Conservation (phyloP, 31 red algal genomes). For the Endocladia muricata region DNA sequence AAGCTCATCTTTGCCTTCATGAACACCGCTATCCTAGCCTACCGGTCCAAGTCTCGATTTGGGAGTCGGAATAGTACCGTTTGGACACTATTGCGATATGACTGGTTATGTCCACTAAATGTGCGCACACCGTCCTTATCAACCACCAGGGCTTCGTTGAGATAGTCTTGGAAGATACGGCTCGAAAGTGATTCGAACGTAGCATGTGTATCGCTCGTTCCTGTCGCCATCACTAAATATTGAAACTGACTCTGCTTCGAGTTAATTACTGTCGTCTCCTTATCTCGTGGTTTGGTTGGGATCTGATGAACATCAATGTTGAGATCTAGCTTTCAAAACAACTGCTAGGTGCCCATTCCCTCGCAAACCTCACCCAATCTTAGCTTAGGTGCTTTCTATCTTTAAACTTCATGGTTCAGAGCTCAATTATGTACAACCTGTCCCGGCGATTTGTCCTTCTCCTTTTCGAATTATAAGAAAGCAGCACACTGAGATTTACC, state of each 20-base stretch:
- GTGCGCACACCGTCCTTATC: not conserved
- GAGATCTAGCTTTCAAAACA: conserved; percentile 11
- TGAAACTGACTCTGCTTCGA: conserved; percentile 2
- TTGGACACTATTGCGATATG: not conserved
- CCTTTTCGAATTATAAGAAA: not conserved
- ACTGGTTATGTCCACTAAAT: conserved; percentile 3
- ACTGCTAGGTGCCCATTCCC: not conserved
- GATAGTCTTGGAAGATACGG: conserved; percentile 9
- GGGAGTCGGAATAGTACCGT: not conserved
- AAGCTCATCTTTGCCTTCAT: conserved; percentile 4
- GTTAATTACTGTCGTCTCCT: not conserved
- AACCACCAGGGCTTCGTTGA: not conserved
- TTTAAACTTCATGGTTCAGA: not conserved
- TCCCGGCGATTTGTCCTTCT: not conserved
- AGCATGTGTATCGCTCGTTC: not conserved
- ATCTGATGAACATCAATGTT: conserved; percentile 12
- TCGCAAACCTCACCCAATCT: not conserved
- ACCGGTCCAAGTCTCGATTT: not conserved
- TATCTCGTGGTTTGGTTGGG: not conserved
- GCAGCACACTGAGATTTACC: conserved; percentile 4
- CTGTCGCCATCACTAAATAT: conserved; percentile 13
- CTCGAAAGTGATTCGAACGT: not conserved
- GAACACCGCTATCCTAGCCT: not conserved
- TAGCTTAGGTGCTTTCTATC: not conserved
- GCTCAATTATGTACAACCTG: not conserved